phyloP scores from a whole-genome alignment of 768 basidiomycete species.

The Gloeophyllum trabeum region DNA sequence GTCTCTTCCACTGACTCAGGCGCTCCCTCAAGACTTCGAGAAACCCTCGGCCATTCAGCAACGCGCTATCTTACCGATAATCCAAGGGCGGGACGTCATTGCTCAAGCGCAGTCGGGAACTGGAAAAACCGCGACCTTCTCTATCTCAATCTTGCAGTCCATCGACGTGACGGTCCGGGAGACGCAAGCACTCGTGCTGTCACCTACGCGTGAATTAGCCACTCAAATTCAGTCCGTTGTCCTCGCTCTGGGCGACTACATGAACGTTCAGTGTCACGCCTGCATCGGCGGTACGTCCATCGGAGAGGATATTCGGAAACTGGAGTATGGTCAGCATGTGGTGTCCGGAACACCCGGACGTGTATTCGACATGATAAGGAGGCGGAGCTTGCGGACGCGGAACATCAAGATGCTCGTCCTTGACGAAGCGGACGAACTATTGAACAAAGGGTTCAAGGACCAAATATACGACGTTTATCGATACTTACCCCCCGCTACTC shows the following conservation, averaged over 20 bases:
- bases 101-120: slow-evolving; percentile 99
- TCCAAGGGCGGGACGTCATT: slow-evolving; percentile 93
- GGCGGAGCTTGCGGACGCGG: slow-evolving; percentile 84
- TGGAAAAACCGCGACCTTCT: slow-evolving; percentile 99
- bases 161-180: slow-evolving; percentile 93
- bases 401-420: slow-evolving; percentile 98
- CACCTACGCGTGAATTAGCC: slow-evolving; percentile 96
- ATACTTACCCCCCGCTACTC: slow-evolving; percentile 92
- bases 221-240: slow-evolving; percentile 99
- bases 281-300: slow-evolving; percentile 97
- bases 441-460: slow-evolving; percentile 98
- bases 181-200: slow-evolving; percentile 92
- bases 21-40: slow-evolving; percentile 63
- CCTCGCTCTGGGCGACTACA: slow-evolving; percentile 93
- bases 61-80: slow-evolving; percentile 93
- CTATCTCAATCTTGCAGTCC: slow-evolving; percentile 94
- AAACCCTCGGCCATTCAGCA: slow-evolving; percentile 98
- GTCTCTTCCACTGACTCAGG: not conserved
- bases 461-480: slow-evolving; percentile 99
- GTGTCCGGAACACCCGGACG: slow-evolving; percentile 96
- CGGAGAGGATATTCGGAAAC: slow-evolving; percentile 93
- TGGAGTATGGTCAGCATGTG: slow-evolving; percentile 96
- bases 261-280: slow-evolving; percentile 98
- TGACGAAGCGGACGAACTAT: slow-evolving; percentile 91
- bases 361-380: slow-evolving; percentile 98